A percentile compares a stretch with the other conserved stretches of the same genome.
These are phyloP conservation scores for Cercophora samala DNA, from an alignment of 495 filamentous ascomycete genomes.

Conservation along the genomic window DNA sequence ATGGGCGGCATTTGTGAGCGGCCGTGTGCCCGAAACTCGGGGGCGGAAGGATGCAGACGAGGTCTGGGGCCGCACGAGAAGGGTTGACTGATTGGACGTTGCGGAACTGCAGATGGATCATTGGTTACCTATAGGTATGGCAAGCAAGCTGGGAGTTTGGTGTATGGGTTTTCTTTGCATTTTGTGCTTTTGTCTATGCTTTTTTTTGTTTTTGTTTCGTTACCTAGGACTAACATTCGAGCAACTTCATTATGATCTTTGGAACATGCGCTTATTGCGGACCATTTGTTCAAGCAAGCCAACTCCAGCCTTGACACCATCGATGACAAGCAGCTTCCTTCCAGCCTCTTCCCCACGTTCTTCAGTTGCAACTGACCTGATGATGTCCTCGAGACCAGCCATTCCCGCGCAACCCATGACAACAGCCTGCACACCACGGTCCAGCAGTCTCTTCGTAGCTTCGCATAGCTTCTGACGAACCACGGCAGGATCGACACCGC, in stretches of 20 bases:
- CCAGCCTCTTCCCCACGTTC: slow-evolving; percentile 61
- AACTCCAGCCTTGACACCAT: slow-evolving; percentile 79
- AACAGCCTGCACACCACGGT: slow-evolving; percentile 58
- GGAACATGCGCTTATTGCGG: slow-evolving; percentile 39
- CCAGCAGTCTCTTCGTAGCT: slow-evolving; percentile 63
- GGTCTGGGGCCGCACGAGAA: slow-evolving; percentile 73
- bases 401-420: slow-evolving; percentile 87
- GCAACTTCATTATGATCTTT: slow-evolving; percentile 13
- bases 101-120: neutral
- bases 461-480: slow-evolving; percentile 64
- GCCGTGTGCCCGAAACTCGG: slow-evolving; percentile 77
- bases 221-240: neutral
- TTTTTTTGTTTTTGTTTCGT: neutral
- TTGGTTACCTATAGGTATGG: neutral
- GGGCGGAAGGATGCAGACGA: slow-evolving; percentile 78
- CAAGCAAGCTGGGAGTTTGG: slow-evolving; percentile 10
- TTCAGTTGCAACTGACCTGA: slow-evolving; percentile 64
- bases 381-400: slow-evolving; percentile 81
- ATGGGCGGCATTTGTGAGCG: slow-evolving; percentile 62
- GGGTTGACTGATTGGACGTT: slow-evolving; percentile 40
- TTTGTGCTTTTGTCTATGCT: slow-evolving; percentile 14
- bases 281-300: slow-evolving; percentile 61
- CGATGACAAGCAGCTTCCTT: slow-evolving; percentile 64
- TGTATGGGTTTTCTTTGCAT: neutral
- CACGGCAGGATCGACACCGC: slow-evolving; percentile 56